phyloP scores from a whole-genome alignment of 139 green algal species.

The Spirogloea muscicola region DNA sequence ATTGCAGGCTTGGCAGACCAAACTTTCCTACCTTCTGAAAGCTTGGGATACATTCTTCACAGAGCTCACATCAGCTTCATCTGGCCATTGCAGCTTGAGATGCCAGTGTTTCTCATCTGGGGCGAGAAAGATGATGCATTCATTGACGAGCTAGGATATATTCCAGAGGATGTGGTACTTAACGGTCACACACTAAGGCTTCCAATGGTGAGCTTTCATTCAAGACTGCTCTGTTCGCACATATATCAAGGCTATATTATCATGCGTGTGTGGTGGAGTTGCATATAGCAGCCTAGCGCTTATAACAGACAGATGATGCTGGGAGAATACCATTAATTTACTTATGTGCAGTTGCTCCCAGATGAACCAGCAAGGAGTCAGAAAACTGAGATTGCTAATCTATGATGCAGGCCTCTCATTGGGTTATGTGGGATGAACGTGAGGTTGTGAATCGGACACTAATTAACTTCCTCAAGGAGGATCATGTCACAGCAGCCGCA shows the following conservation, averaged over 20 bases:
- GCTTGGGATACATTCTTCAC: background rate
- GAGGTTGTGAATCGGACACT: conserved; percentile 27
- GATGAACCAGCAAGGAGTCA: too few relatives aligned
- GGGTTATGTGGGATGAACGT: conserved; percentile 44
- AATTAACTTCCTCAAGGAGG: conserved; percentile 40
- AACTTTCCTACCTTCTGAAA: background rate
- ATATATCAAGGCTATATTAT: background rate
- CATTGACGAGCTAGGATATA: background rate
- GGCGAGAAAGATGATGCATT: conserved; percentile 25
- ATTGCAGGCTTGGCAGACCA: background rate
- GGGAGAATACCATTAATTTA: background rate
- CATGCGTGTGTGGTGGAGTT: background rate
- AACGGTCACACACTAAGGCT: conserved; percentile 7
- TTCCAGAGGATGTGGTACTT: conserved; percentile 6
- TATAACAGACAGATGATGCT: background rate
- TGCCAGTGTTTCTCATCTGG: conserved; percentile 27
- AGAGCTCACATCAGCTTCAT: background rate
- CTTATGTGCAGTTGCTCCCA: background rate
- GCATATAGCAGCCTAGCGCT: background rate
- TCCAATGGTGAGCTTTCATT: background rate
- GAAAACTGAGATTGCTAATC: background rate
- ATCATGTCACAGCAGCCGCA: too few relatives aligned
- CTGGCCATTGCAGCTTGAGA: conserved; percentile 1
- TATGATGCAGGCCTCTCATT: conserved; percentile 34
- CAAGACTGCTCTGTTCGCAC: background rate